Evolutionary conservation across 176 grass and related monocot genomes (phyloP).

Genomic region (Oryza brachyantha): DNA sequence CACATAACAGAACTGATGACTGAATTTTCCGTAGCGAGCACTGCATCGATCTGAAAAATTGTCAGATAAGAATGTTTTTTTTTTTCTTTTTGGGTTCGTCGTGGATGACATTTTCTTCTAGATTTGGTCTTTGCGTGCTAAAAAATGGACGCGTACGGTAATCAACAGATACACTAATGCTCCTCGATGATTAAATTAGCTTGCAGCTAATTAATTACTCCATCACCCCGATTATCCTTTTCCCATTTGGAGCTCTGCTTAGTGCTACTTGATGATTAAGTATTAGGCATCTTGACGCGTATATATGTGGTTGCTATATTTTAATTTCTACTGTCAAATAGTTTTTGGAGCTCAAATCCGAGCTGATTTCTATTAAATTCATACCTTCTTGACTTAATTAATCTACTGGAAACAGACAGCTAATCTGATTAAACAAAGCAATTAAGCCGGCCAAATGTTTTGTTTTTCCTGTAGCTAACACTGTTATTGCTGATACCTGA

Average conservation of each 20-base stretch:
- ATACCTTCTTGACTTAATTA: neutral
- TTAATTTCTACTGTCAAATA: neutral
- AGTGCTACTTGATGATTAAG: neutral
- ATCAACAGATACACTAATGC: neutral
- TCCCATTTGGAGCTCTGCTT: neutral
- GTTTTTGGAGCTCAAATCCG: neutral
- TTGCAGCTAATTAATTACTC: neutral
- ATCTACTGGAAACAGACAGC: neutral
- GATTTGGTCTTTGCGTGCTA: conserved; percentile 16
- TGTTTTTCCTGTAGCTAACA: neutral
- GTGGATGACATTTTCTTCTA: neutral
- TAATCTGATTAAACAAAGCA: neutral
- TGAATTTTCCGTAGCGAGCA: conserved; percentile 7
- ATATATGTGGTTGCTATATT: neutral
- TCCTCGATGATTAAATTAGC: neutral
- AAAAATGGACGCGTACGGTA: neutral
- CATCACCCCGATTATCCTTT: neutral
- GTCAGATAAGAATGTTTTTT: neutral
- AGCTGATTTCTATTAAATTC: neutral
- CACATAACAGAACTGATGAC: conserved; percentile 4
- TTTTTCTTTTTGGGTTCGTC: too few species aligned
- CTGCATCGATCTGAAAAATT: neutral
- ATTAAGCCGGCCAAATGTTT: neutral
- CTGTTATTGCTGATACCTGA: neutral
- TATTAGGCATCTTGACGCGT: neutral